Evolutionary conservation across 2,329 filamentous ascomycete species (phyloP), one percentile per base, ranked within the genome.

Genomic region (Plenodomus lindquistii): DNA sequence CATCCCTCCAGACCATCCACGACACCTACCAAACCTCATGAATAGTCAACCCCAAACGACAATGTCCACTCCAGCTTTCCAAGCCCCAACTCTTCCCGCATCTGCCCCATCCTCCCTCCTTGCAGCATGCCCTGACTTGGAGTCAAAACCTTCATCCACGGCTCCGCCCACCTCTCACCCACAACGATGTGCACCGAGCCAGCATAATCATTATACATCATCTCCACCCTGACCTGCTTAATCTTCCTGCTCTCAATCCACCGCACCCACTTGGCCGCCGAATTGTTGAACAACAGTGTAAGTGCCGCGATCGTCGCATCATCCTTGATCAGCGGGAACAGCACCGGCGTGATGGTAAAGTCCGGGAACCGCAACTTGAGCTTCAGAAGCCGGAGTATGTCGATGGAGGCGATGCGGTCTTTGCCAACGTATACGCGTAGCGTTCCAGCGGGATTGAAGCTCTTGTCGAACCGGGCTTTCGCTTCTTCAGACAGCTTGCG

Each of bases 131-230:
- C 35, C 7, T 16, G 13, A n/a, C n/a, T n/a, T n/a, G n/a, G n/a
- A n/a, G n/a, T n/a, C n/a, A n/a, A n/a, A n/a, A n/a, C n/a, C 37
- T 55, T 59, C 58, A 62, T 63, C 58, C 59, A 65, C 7, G 42
- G 24, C 16, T 46, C 44, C 5, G 60, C 48, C 48, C 47, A 44
- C 34, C 41, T 43, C 35, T 59, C 58, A 36, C 57, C 61, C 8
- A 63, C 38, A 20, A 62, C 54, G 16, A 63, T 38, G 2, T 35
- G 31, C 27, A 50, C 9, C 31, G 37, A 20, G 18, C 20, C 2
- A 13, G 13, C 13, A 27, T 10, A 42, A 15, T 17, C 13, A 20
- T 7, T 16, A 9, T 16, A 18, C 13, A 4, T 13, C 31, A 2
- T 8, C 11, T 16, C 15, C 21, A 58, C 24, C 24, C 54, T 46